Conservation (phyloP, 352 stramenopile species). For the Pythium insidiosum region DNA sequence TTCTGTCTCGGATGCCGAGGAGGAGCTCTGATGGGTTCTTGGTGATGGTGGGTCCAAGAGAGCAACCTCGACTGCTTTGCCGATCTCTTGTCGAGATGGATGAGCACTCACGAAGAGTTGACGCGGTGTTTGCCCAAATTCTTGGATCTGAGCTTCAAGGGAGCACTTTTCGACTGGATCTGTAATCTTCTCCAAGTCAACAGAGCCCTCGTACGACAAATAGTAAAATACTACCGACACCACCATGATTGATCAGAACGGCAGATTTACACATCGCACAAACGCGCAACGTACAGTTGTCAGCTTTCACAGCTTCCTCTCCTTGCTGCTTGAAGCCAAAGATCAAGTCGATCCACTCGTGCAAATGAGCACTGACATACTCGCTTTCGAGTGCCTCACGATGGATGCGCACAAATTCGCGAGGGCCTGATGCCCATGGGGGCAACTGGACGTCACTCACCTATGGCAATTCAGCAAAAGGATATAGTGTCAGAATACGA, state of each 20-base stretch:
- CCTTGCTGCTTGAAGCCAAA: conserved; percentile 76
- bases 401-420: conserved; percentile 68
- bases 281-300: conserved; percentile 56
- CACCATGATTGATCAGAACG: too few species aligned
- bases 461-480: conserved; percentile 19
- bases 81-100: conserved; percentile 53
- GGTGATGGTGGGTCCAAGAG: conserved; percentile 32
- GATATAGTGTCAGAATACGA: too few species aligned
- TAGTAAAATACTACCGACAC: conserved; percentile 77
- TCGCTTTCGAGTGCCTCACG: conserved; percentile 71
- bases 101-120: conserved; percentile 65
- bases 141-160: conserved; percentile 90
- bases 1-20: too few species aligned
- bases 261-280: background rate
- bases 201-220: conserved; percentile 81
- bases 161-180: conserved; percentile 91
- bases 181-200: conserved; percentile 78
- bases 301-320: conserved; percentile 55
- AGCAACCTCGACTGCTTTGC: conserved; percentile 43
- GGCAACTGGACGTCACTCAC: conserved; percentile 94
- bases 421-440: conserved; percentile 87
- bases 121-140: conserved; percentile 89
- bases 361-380: conserved; percentile 57
- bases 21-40: conserved; percentile 16
- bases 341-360: conserved; percentile 83